These are phyloP conservation scores for Boletus barrowsii DNA, from an alignment of 768 basidiomycete species.

Conservation along the genomic window DNA sequence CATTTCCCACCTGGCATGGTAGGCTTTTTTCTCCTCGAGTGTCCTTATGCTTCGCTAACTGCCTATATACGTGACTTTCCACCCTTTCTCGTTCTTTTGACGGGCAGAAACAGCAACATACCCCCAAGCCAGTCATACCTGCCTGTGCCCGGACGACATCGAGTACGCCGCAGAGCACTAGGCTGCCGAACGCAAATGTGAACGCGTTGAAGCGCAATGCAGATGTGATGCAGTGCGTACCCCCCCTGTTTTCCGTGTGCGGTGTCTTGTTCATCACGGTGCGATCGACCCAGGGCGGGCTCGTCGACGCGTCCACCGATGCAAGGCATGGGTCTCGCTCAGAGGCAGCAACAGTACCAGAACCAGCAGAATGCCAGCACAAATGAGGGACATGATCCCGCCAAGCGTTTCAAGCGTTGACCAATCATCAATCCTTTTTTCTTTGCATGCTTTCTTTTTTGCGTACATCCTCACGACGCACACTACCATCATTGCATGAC, in stretches of 20 bases:
- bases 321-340: constrained; percentile 40
- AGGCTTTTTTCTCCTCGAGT: constrained; percentile 10
- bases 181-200: not conserved
- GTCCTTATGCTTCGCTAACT: not conserved
- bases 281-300: too few relatives aligned
- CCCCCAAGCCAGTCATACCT: constrained; percentile 1
- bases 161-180: constrained; percentile 1
- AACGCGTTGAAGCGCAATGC: constrained; percentile 32
- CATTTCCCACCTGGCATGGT: constrained; percentile 49
- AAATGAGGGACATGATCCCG: constrained; percentile 14
- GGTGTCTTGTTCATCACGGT: too few relatives aligned
- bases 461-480: not conserved
- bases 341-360: constrained; percentile 29
- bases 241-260: not conserved
- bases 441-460: not conserved
- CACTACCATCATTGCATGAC: too few relatives aligned
- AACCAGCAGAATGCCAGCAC: constrained; percentile 15
- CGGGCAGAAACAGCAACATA: constrained; percentile 12
- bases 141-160: constrained; percentile 9
- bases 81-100: not conserved
- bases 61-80: constrained; percentile 3
- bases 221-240: constrained; percentile 33
- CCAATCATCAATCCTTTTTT: not conserved
- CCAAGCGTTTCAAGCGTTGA: constrained; percentile 43
- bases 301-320: constrained; percentile 22